Base-by-base conservation (phyloP, 306 rosid genomes). In the Dalbergia cultrata region DNA sequence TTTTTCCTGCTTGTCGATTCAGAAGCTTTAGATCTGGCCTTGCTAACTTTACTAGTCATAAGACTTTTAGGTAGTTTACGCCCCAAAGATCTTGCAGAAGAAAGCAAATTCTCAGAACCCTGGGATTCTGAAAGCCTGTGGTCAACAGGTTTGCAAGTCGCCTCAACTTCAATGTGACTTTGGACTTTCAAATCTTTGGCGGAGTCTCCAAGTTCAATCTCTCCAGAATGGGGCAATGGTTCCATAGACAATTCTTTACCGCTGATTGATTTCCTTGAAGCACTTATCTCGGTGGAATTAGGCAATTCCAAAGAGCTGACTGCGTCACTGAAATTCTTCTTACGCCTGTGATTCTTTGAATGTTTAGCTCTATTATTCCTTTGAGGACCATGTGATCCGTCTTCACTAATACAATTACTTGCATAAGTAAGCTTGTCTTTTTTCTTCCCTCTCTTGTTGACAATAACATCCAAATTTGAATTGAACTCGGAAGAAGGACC, bases 391-490 rank as follows among this genome's bases (percentile, higher is more conserved):
- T 74, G 80, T 37, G 83, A 81, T 84, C 80, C 88, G 60, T 84
- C 86, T 85, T 79, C 87, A 43, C 53, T 21, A 60, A 83, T 57
- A 82, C 66, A 78, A 76, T 75, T 79, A 79, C 61, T 71, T 14
- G 73, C 83, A 67, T 74, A 45, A 53, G 78, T 78, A 77, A 64
- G 35, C 72, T 88, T 87, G 79, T 80, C 88, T 65, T 88, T 90
- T 87, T 87, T 91, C 86, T 82, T 89, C 79, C 84, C 92, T 80
- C 77, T 88, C 84, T 85, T 83, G 77, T 70, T 70, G 66, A 85
- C 9, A 35, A 69, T 71, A 65, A 59, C 82, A 67, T 84, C 83
- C 79, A 77, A 82, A 82, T 68, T 74, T 79, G 92, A 88, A 72
- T 82, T 77, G 58, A 81, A 78, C 78, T 84, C 94, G 13, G 86